Evolutionary conservation across 1,284 basidiomycete genomes (phyloP).

Genomic region (Boletus mariae): DNA sequence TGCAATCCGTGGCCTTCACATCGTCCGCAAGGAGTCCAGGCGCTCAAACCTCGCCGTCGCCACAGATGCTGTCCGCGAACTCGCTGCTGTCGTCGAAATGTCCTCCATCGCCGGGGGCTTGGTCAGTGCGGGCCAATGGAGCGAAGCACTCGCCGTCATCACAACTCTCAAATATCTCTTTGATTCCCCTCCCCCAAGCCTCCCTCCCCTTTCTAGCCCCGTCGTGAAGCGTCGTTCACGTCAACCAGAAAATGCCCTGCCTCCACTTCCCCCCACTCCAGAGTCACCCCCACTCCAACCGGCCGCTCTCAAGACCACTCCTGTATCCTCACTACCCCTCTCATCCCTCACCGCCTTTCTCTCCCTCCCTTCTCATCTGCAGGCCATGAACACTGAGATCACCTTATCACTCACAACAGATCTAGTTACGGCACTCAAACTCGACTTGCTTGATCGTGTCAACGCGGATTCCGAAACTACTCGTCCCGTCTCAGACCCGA

Average conservation of each 20-base stretch:
- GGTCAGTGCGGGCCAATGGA: slow-evolving; percentile 82
- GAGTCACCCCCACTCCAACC: slow-evolving; percentile 24
- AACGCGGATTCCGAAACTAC: slow-evolving; percentile 28
- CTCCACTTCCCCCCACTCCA: slow-evolving; percentile 35
- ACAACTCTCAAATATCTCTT: slow-evolving; percentile 73
- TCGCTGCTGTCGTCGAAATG: slow-evolving; percentile 75
- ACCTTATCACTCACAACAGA: slow-evolving; percentile 77
- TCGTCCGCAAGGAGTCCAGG: slow-evolving; percentile 66
- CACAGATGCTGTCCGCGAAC: slow-evolving; percentile 58
- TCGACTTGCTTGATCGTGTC: slow-evolving; percentile 61
- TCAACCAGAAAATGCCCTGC: slow-evolving; percentile 18
- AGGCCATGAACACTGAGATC: slow-evolving; percentile 66
- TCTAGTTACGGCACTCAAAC: slow-evolving; percentile 65
- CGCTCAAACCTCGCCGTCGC: slow-evolving; percentile 60
- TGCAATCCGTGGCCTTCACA: slow-evolving; percentile 73
- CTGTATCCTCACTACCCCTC: slow-evolving; percentile 41
- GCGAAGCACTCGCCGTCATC: slow-evolving; percentile 74
- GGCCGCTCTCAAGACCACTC: slow-evolving; percentile 15
- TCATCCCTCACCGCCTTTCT: slow-evolving; percentile 68
- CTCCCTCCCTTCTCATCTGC: slow-evolving; percentile 67
- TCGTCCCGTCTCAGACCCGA: slow-evolving; percentile 32
- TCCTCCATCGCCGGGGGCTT: slow-evolving; percentile 65
- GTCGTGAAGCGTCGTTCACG: slow-evolving; percentile 8
- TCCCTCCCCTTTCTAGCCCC: not conserved
- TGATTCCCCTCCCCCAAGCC: slow-evolving; percentile 31